Conservation (phyloP, 768 basidiomycete genomes). For the Fibroporia radiculosa region DNA sequence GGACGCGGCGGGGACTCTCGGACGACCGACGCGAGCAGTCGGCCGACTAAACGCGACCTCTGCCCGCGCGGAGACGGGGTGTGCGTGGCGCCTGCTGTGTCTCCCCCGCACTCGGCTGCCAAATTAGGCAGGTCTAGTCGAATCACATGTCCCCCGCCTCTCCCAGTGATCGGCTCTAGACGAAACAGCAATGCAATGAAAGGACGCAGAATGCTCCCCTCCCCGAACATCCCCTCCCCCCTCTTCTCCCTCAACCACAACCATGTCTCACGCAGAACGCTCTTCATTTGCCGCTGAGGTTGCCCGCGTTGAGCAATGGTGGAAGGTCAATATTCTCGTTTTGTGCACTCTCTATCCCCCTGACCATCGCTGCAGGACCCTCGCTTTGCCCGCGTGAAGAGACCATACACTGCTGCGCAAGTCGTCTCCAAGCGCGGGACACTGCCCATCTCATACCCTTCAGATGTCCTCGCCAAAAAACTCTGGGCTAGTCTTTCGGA, state of each 20-base stretch:
- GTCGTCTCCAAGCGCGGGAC: slow-evolving; percentile 94
- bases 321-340: slow-evolving; percentile 53
- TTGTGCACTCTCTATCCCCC: not conserved
- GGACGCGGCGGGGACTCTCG: not conserved
- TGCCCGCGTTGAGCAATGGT: slow-evolving; percentile 82
- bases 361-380: slow-evolving; percentile 47
- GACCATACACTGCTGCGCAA: slow-evolving; percentile 89
- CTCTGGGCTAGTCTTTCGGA: slow-evolving; percentile 67
- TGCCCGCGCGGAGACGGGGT: slow-evolving; percentile 5
- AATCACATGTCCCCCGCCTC: slow-evolving; percentile 9
- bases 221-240: slow-evolving; percentile 3
- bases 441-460: slow-evolving; percentile 78
- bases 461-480: slow-evolving; percentile 80
- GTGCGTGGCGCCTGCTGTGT: not conserved
- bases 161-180: slow-evolving; percentile 15
- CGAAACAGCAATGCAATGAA: slow-evolving; percentile 5
- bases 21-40: slow-evolving; percentile 4
- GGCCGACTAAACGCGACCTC: slow-evolving; percentile 12
- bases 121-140: not conserved
- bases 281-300: slow-evolving; percentile 75
- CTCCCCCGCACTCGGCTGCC: slow-evolving; percentile 5
- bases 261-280: slow-evolving; percentile 56
- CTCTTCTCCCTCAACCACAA: not conserved
- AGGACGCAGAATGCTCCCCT: slow-evolving; percentile 6
- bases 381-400: slow-evolving; percentile 79